These are phyloP conservation scores for Trichoderma virens DNA, from an alignment of 495 filamentous ascomycete genomes.

Conservation along the genomic window DNA sequence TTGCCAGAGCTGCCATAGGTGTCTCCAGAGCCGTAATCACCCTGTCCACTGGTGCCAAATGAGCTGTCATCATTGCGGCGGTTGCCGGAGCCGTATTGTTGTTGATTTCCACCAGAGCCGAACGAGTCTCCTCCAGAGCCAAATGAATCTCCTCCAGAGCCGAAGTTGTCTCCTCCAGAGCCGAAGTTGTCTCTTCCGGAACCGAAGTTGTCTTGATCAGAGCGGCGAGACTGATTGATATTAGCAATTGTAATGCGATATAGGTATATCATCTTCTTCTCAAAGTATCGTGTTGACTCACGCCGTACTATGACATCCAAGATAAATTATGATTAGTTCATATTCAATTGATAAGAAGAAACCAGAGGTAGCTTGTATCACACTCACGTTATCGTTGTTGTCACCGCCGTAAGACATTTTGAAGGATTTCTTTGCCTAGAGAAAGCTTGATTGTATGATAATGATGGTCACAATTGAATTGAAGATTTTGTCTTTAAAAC, in stretches of 20 bases:
- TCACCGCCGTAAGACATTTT: background rate
- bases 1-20: conserved; percentile 21
- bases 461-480: background rate
- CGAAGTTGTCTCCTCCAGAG: background rate
- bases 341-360: background rate
- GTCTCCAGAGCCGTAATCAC: conserved; percentile 24
- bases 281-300: background rate
- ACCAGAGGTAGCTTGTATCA: background rate
- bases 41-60: conserved; percentile 14
- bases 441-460: background rate
- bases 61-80: conserved; percentile 14
- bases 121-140: background rate
- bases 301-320: background rate
- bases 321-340: background rate
- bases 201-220: background rate
- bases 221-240: background rate
- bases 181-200: background rate
- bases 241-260: background rate
- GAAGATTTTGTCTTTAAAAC: background rate
- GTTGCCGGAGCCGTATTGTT: conserved; percentile 11
- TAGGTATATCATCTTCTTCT: background rate
- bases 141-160: background rate
- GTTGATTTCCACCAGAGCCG: background rate
- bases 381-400: background rate
- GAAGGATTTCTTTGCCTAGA: background rate